Base-by-base conservation (phyloP, 2,329 filamentous ascomycete species). In the Gliomastix tumulicola region DNA sequence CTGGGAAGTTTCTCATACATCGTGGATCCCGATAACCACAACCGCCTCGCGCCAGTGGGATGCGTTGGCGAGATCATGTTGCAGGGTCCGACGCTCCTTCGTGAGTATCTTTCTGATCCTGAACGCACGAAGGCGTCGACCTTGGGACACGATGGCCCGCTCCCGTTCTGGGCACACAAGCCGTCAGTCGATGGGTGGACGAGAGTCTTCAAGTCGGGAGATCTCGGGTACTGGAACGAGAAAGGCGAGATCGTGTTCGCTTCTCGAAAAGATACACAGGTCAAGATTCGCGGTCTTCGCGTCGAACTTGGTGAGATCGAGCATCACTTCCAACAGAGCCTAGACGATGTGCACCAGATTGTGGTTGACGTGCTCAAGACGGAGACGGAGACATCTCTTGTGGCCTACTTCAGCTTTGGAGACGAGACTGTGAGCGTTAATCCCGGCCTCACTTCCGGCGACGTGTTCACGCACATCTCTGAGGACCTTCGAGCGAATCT, bases 31-130 rank as follows among this genome's bases (percentile, higher is more conserved):
- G 18, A 28, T 18, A 36, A 42, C 6, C 21, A 17, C 18, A n/a
- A 27, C 13, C 13, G 27, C 16, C 45, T 56, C 8, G 33, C 45
- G 2, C 50, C 54, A 1, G 34, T 54, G 7, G 53, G 49, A 3
- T 32, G 32, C 4, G 18, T 49, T 3, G 66, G 65, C 13, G 66
- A 70, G 44, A 55, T 69, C 13, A 47, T 66, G 7, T 53, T 72
- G 23, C 64, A 65, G 41, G 69, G 69, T 2, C 69, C 69, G 3
- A 63, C 68, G 18, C 65, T 79, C n/a, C 72, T 69, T 16, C 60
- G 67, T 20, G 71, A 71, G 17, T 79, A 79, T 40, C 53, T 76
- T 25, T 66, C 69, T 40, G 67, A 76, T 30, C 55, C 57, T 1
- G 57, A 63, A 33, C 72, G 71, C 47, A 76, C 74, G 0, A 57